A percentile compares a stretch with the other conserved stretches of the same genome.
Evolutionary conservation across 169 alveolate species (phyloP).

Genomic region (Eimeria nieschulzi): DNA sequence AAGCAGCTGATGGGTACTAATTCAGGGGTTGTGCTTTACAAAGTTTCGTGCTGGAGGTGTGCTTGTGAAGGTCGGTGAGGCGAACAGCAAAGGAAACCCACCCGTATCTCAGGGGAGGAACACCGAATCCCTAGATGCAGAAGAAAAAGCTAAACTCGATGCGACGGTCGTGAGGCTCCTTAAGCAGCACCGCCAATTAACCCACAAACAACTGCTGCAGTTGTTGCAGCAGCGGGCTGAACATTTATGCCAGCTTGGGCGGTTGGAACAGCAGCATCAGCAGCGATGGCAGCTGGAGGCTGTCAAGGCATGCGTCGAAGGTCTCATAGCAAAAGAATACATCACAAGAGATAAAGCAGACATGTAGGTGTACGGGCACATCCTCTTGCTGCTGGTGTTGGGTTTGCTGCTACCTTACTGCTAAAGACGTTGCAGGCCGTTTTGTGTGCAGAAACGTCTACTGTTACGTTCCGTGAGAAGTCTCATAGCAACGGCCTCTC

Average conservation of each 20-base stretch:
- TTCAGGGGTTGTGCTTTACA: no score
- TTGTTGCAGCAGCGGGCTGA: neutral
- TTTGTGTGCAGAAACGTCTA: constrained; percentile 64
- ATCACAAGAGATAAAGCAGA: constrained; percentile 56
- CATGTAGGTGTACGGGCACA: constrained; percentile 31
- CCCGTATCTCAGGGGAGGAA: constrained; percentile 9
- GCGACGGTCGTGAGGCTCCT: constrained; percentile 39
- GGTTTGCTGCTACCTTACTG: neutral
- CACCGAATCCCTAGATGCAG: constrained; percentile 49
- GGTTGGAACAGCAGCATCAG: neutral
- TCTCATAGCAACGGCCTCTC: no score
- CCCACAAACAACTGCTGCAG: constrained; percentile 62
- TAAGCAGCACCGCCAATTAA: constrained; percentile 56
- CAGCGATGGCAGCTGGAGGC: constrained; percentile 40
- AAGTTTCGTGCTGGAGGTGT: no score
- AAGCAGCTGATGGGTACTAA: no score
- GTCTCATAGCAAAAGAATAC: constrained; percentile 57
- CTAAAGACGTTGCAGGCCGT: neutral
- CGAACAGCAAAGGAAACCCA: neutral
- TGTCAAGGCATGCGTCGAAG: constrained; percentile 44
- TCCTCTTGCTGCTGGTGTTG: neutral
- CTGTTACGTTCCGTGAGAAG: constrained; percentile 33
- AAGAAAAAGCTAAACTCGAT: constrained; percentile 39
- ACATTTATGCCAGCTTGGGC: neutral
- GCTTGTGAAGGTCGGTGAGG: no score